phyloP scores from a whole-genome alignment of 2,329 filamentous ascomycete genomes.

The Eurotiales sp. region DNA sequence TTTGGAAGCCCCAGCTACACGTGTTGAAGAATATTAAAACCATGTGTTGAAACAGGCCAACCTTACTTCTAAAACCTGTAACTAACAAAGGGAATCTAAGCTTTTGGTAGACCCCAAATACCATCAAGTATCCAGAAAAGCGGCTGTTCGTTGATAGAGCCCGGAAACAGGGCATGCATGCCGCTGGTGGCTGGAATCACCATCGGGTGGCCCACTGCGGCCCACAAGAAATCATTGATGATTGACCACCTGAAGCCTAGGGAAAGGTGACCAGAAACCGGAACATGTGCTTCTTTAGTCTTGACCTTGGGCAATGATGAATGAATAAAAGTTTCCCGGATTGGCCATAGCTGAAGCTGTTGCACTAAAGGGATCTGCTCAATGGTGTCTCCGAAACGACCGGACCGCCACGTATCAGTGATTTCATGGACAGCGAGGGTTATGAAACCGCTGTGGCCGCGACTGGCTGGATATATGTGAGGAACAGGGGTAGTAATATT shows the following conservation, averaged over 20 bases:
- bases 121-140: neutral
- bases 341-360: neutral
- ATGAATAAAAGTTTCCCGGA: neutral
- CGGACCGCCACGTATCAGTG: neutral
- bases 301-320: neutral
- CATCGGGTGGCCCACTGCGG: neutral
- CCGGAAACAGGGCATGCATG: neutral
- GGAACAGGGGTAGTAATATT: neutral
- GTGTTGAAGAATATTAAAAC: neutral
- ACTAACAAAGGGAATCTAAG: too few relatives aligned
- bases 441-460: neutral
- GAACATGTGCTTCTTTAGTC: neutral
- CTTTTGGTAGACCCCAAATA: neutral
- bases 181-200: neutral
- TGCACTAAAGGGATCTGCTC: neutral
- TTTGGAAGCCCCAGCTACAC: neutral
- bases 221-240: too few relatives aligned
- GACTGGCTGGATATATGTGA: neutral
- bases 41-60: neutral
- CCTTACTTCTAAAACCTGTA: neutral
- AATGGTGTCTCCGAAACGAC: constrained; percentile 8
- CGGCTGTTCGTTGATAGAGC: neutral
- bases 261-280: neutral
- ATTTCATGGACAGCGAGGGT: neutral
- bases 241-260: neutral